Conservation (phyloP, 108 stramenopile genomes). For the Cylindrotheca fusiformis region DNA sequence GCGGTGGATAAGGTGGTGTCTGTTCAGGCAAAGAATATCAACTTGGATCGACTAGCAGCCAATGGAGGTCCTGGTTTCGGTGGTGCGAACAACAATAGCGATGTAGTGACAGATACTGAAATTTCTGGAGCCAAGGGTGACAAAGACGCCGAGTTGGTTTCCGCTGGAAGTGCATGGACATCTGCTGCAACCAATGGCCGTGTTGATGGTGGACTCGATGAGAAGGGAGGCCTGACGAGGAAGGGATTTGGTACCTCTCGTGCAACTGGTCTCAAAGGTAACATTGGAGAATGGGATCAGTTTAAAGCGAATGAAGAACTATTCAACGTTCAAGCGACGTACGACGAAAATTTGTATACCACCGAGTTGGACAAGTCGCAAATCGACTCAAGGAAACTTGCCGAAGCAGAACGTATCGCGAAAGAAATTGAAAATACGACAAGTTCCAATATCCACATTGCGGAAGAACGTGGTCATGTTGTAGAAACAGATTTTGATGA, state of each 20-base stretch:
- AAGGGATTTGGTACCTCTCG: slow-evolving; percentile 9
- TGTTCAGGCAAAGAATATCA: slow-evolving; percentile 55
- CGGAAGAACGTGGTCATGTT: slow-evolving; percentile 89
- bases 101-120: slow-evolving; percentile 66
- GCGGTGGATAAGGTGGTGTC: slow-evolving; percentile 45
- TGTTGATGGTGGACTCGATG: slow-evolving; percentile 15
- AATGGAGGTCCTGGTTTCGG: slow-evolving; percentile 2
- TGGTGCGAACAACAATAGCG: slow-evolving; percentile 6
- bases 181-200: slow-evolving; percentile 25
- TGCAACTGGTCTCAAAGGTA: slow-evolving; percentile 36
- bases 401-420: slow-evolving; percentile 86
- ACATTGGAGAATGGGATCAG: slow-evolving; percentile 87
- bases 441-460: slow-evolving; percentile 85
- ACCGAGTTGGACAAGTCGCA: slow-evolving; percentile 78
- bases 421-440: slow-evolving; percentile 82
- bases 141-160: slow-evolving; percentile 46
- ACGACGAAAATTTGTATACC: slow-evolving; percentile 96
- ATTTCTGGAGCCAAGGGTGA: slow-evolving; percentile 48
- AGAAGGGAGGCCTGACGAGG: slow-evolving; percentile 6
- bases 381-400: slow-evolving; percentile 55
- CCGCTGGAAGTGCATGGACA: slow-evolving; percentile 82
- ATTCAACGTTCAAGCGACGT: slow-evolving; percentile 88
- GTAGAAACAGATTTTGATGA: slow-evolving; percentile 79
- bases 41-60: slow-evolving; percentile 31
- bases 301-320: slow-evolving; percentile 85